Conservation (phyloP, 495 filamentous ascomycete species). For the Penicillium ucsense region DNA sequence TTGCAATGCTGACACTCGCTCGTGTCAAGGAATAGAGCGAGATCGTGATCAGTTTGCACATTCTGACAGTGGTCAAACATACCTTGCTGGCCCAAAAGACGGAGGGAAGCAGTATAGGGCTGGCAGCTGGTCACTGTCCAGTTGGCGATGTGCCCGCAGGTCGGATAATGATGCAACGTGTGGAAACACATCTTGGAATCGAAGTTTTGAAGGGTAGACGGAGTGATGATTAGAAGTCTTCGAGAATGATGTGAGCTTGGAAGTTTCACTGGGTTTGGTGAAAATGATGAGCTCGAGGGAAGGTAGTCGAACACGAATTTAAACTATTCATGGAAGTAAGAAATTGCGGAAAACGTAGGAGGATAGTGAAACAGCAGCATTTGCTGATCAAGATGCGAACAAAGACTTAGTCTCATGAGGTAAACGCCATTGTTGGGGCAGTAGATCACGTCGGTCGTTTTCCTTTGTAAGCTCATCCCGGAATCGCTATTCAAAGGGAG, state of each 20-base stretch:
- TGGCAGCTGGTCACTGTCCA: slow-evolving; percentile 18
- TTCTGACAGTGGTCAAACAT: slow-evolving; percentile 1
- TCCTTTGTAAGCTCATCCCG: too few relatives aligned
- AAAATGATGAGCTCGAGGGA: too few relatives aligned
- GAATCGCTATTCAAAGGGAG: too few relatives aligned
- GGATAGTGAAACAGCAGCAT: too few relatives aligned
- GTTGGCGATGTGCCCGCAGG: slow-evolving; percentile 22
- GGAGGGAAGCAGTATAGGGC: slow-evolving; percentile 12
- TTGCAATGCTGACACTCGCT: slow-evolving; percentile 9
- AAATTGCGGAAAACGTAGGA: too few relatives aligned
- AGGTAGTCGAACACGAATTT: too few relatives aligned
- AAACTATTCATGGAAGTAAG: too few relatives aligned
- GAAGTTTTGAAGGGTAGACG: background rate
- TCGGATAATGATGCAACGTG: slow-evolving; percentile 19
- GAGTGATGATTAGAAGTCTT: background rate
- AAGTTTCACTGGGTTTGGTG: too few relatives aligned
- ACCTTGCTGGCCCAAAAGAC: background rate
- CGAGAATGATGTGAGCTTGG: background rate
- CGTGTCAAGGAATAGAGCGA: background rate
- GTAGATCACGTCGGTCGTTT: too few relatives aligned
- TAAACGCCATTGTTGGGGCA: too few relatives aligned
- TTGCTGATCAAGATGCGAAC: too few relatives aligned
- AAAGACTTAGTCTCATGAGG: too few relatives aligned
- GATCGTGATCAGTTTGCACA: slow-evolving; percentile 1
- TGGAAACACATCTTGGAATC: slow-evolving; percentile 16